Percentiles rank a stretch among this genome's conserved stretches.
phyloP scores from a whole-genome alignment of 345 rosid species.

The Rhizophora mangle region DNA sequence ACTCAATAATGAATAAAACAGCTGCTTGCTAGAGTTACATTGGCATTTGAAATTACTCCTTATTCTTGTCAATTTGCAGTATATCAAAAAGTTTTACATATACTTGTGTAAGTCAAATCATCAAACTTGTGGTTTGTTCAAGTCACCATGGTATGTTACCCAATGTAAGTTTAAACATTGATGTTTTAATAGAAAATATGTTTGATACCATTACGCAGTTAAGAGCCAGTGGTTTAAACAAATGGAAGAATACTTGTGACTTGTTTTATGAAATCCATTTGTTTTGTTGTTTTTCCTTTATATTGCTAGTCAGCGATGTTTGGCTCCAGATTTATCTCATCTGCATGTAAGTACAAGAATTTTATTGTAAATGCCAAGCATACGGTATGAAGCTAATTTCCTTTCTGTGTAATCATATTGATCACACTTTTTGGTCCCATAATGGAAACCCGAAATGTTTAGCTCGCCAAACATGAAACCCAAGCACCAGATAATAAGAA shows the following conservation, averaged over 20 bases:
- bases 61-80: no score
- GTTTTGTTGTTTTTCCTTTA: constrained; percentile 10
- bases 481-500: constrained; percentile 33
- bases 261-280: not conserved
- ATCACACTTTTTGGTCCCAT: constrained; percentile 28
- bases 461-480: constrained; percentile 14
- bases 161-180: no score
- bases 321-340: constrained; percentile 34
- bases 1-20: no score
- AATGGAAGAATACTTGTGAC: not conserved
- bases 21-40: no score
- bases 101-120: no score
- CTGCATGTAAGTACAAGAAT: constrained; percentile 33
- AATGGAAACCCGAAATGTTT: constrained; percentile 32
- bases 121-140: no score
- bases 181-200: no score
- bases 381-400: constrained; percentile 34
- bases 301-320: constrained; percentile 50
- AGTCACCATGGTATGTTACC: no score
- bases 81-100: no score
- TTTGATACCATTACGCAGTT: no score
- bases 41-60: no score
- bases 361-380: constrained; percentile 44
- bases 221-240: no score
- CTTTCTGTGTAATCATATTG: constrained; percentile 17